Conservation (phyloP, 257 asterid species). For the Solanum virginianum region DNA sequence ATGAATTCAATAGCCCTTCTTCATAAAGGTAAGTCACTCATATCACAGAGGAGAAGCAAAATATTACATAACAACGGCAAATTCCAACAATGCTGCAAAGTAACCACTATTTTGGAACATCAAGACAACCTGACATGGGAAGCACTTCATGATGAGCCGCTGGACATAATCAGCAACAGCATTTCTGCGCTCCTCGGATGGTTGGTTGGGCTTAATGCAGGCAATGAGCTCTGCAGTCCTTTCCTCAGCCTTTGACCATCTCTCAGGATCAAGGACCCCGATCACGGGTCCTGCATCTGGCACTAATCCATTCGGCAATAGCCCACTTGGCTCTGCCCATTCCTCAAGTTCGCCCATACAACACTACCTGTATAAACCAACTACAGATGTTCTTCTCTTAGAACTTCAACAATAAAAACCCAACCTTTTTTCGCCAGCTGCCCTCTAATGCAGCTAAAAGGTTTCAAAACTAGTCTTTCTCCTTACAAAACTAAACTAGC, state of each 20-base stretch:
- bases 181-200: slow-evolving; percentile 78
- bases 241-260: slow-evolving; percentile 89
- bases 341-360: slow-evolving; percentile 83
- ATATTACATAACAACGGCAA: neutral
- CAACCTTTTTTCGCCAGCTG: neutral
- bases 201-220: slow-evolving; percentile 80
- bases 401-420: neutral
- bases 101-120: neutral
- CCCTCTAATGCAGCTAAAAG: neutral
- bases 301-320: slow-evolving; percentile 64
- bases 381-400: neutral
- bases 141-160: slow-evolving; percentile 71
- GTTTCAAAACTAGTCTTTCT: neutral
- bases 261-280: slow-evolving; percentile 44
- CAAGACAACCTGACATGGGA: slow-evolving; percentile 77
- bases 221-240: slow-evolving; percentile 84
- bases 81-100: neutral
- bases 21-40: neutral
- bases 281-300: slow-evolving; percentile 57
- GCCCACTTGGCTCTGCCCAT: slow-evolving; percentile 70
- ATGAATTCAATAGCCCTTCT: neutral
- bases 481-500: neutral
- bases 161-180: slow-evolving; percentile 89
- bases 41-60: neutral
- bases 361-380: slow-evolving; percentile 16